Percentiles rank a stretch among this genome's conserved stretches.
Evolutionary conservation across 306 rosid genomes (phyloP).

Genomic region (Acacia confusa): DNA sequence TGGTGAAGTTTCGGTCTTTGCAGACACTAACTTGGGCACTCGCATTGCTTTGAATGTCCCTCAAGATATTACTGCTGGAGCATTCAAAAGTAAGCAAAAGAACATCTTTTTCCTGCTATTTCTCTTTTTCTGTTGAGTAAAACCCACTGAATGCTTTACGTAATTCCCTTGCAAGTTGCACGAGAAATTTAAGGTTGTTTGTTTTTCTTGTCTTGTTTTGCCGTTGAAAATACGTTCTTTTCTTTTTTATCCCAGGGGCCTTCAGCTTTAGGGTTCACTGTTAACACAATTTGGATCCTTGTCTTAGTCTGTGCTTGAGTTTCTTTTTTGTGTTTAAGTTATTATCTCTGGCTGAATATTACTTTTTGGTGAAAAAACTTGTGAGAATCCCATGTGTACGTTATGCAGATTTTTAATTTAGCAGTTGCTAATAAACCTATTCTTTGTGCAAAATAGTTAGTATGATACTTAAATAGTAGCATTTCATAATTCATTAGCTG

Average conservation of each 20-base stretch:
- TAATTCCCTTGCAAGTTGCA: background rate
- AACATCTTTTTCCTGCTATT: background rate
- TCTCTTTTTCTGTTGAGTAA: background rate
- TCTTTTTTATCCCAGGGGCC: background rate
- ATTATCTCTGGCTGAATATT: background rate
- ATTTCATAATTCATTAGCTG: background rate
- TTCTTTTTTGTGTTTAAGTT: background rate
- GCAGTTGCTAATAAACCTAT: background rate
- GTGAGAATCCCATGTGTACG: background rate
- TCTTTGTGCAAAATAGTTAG: background rate
- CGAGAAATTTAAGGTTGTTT: background rate
- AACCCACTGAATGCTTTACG: background rate
- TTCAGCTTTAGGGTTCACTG: background rate
- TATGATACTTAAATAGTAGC: background rate
- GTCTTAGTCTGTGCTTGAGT: background rate
- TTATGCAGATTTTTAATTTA: background rate
- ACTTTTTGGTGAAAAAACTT: background rate
- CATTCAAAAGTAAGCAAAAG: constrained; percentile 62
- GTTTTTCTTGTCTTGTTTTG: background rate
- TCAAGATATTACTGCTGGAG: constrained; percentile 49
- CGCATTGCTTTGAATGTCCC: constrained; percentile 58
- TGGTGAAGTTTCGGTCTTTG: constrained; percentile 59
- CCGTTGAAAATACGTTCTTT: background rate
- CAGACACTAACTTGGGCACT: constrained; percentile 71
- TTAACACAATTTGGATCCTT: background rate